Percentiles rank a stretch among this genome's conserved stretches.
Evolutionary conservation across 2,329 filamentous ascomycete genomes (phyloP).

Genomic region (Orbilia quercus): DNA sequence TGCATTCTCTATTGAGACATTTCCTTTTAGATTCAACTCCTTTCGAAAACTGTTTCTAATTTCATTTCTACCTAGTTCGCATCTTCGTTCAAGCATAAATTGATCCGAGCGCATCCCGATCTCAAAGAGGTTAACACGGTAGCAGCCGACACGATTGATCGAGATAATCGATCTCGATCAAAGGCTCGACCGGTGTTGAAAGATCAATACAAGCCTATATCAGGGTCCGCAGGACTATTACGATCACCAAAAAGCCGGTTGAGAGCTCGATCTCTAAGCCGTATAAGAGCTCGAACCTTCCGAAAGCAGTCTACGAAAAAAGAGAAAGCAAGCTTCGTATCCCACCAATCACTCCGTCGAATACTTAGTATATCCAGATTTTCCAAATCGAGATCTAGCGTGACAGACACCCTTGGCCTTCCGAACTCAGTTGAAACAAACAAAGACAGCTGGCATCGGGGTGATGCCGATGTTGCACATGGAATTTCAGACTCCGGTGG

Average conservation of each 20-base stretch:
- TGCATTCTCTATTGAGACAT: not conserved
- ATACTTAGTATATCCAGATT: conserved; percentile 31
- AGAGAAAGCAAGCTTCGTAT: conserved; percentile 29
- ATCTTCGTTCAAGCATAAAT: conserved; percentile 29
- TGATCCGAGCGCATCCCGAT: conserved; percentile 3
- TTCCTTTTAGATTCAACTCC: not conserved
- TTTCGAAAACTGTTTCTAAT: not conserved
- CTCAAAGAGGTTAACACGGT: conserved; percentile 12
- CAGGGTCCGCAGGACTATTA: not conserved
- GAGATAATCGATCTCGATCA: conserved; percentile 13
- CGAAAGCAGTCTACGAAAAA: conserved; percentile 25
- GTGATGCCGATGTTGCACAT: conserved; percentile 9
- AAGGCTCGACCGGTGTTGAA: conserved; percentile 12
- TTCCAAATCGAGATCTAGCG: conserved; percentile 3
- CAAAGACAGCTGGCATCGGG: not conserved
- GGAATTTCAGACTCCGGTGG: conserved; percentile 1
- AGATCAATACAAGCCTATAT: conserved; percentile 4
- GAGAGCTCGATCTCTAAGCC: conserved; percentile 30
- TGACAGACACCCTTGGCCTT: not conserved
- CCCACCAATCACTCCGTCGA: conserved; percentile 29
- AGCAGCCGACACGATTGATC: conserved; percentile 2
- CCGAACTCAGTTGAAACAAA: not conserved
- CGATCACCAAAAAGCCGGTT: conserved; percentile 11
- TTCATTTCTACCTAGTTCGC: conserved; percentile 25
- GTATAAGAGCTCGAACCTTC: conserved; percentile 21